A percentile compares a stretch with the other conserved stretches of the same genome.
phyloP scores from a whole-genome alignment of 2,329 filamentous ascomycete genomes.

The Colletotrichum sp. region DNA sequence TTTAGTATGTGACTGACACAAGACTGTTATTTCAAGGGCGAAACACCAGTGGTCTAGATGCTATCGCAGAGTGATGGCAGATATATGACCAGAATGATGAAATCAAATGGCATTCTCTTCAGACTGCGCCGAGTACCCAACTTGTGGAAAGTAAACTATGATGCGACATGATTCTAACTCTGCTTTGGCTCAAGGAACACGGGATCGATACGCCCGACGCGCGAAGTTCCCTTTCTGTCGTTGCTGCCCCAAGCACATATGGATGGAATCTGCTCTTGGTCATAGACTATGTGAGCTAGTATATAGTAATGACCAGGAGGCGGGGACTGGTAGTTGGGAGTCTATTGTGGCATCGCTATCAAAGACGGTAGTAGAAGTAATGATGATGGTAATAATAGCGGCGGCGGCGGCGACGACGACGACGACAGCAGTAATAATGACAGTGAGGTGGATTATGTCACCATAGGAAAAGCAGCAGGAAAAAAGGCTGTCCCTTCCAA shows the following conservation, averaged over 20 bases:
- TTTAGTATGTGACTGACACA: neutral
- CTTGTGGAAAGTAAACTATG: neutral
- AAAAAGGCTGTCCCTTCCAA: neutral
- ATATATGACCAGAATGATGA: neutral
- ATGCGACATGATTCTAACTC: neutral
- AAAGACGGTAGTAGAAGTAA: too few species aligned
- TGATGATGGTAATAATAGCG: too few species aligned
- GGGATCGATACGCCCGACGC: neutral
- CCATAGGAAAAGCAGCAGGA: neutral
- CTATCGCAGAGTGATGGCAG: neutral
- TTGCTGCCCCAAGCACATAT: neutral
- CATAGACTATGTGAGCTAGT: neutral
- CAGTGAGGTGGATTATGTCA: neutral
- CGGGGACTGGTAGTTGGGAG: neutral
- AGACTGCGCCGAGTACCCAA: neutral
- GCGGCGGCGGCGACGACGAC: too few species aligned
- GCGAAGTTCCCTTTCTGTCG: neutral
- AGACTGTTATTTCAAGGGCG: neutral
- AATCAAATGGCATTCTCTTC: neutral
- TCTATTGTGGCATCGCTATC: too few species aligned
- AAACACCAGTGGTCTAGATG: neutral
- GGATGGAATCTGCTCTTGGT: neutral
- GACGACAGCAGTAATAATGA: too few species aligned
- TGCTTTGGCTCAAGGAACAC: neutral
- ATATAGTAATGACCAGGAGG: neutral